phyloP scores from a whole-genome alignment of 345 rosid genomes.

The Pistacia vera region DNA sequence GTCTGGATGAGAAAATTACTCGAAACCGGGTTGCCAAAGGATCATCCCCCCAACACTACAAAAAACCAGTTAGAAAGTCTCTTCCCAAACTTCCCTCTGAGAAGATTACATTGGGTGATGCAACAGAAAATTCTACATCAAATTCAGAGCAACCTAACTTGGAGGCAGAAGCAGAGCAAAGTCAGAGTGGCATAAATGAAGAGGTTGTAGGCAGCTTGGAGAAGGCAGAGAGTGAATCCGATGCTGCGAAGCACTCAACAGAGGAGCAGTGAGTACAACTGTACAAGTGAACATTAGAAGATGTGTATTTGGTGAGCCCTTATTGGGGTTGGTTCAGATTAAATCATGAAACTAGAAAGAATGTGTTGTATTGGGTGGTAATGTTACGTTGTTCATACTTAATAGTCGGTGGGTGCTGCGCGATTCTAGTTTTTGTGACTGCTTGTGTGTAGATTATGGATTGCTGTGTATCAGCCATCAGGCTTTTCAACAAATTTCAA shows the following conservation, averaged over 20 bases:
- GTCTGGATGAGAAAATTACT: constrained; percentile 5
- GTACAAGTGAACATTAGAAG: too few species aligned
- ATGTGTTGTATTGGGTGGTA: not conserved
- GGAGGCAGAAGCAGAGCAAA: not conserved
- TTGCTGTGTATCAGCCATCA: not conserved
- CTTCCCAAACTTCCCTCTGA: constrained; percentile 20
- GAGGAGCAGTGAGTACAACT: not conserved
- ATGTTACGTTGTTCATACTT: not conserved
- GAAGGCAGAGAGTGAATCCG: constrained; percentile 7
- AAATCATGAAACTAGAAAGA: not conserved
- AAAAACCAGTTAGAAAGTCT: constrained; percentile 10
- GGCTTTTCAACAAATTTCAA: not conserved
- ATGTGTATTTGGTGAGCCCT: not conserved
- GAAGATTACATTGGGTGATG: not conserved
- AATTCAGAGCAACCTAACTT: not conserved
- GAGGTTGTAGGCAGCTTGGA: not conserved
- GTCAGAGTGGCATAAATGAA: not conserved
- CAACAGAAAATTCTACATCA: not conserved
- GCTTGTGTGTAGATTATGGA: constrained; percentile 4
- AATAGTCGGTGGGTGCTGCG: not conserved
- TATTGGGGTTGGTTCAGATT: not conserved
- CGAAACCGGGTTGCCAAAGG: not conserved
- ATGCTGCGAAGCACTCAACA: not conserved
- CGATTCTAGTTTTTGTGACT: not conserved
- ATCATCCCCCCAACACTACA: not conserved